phyloP scores from a whole-genome alignment of 441 rosid genomes.

The Melastoma candidum region DNA sequence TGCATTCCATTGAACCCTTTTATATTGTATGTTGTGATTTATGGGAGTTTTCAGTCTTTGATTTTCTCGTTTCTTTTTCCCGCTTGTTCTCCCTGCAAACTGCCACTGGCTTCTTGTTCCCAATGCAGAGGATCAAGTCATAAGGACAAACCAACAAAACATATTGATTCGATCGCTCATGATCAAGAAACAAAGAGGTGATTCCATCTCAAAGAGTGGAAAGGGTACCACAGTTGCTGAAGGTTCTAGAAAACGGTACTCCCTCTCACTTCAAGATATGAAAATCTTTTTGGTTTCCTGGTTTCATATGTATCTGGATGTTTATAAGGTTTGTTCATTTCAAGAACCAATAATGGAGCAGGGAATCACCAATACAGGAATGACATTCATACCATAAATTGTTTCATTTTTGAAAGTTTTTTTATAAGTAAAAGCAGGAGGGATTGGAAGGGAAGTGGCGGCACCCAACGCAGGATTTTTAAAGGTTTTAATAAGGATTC shows the following conservation, averaged over 20 bases:
- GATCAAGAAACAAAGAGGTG: constrained; percentile 60
- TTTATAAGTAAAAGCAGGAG: too few species aligned
- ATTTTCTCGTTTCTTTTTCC: not conserved
- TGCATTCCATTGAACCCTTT: too few species aligned
- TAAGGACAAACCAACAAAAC: constrained; percentile 87
- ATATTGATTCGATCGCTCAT: constrained; percentile 85
- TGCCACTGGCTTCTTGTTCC: constrained; percentile 14
- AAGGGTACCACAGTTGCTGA: constrained; percentile 46
- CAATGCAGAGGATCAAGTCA: constrained; percentile 56
- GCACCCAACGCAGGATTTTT: too few species aligned
- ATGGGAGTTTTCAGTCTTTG: too few species aligned
- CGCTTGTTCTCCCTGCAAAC: not conserved
- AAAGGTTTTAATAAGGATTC: too few species aligned
- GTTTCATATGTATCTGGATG: not conserved
- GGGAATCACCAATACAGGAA: too few species aligned
- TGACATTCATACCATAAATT: too few species aligned
- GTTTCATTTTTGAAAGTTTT: too few species aligned
- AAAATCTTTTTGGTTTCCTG: constrained; percentile 7
- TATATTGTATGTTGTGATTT: too few species aligned
- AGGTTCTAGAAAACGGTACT: constrained; percentile 73
- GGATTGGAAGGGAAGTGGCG: too few species aligned
- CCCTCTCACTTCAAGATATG: constrained; percentile 7
- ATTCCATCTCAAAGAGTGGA: constrained; percentile 45
- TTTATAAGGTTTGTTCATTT: too few species aligned
- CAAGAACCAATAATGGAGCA: too few species aligned